Percentiles rank a stretch among this genome's conserved stretches.
Conservation (phyloP, 2,329 filamentous ascomycete genomes). For the Xylariaceae sp. region DNA sequence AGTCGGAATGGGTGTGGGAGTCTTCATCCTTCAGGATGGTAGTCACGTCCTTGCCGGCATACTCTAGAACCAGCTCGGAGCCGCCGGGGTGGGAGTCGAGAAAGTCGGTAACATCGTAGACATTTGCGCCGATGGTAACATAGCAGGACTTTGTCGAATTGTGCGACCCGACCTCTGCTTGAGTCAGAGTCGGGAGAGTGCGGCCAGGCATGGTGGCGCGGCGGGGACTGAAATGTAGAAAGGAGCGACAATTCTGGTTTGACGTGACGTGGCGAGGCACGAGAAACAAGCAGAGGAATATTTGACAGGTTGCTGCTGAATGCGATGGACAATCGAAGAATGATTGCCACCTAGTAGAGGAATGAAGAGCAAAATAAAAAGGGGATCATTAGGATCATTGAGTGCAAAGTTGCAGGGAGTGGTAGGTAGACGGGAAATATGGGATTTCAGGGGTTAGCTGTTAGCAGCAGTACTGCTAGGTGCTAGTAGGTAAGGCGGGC, state of each 20-base stretch:
- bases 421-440: conserved; percentile 4
- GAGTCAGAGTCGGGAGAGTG: conserved; percentile 78
- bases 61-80: conserved; percentile 80
- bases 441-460: conserved; percentile 11
- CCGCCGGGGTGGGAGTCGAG: conserved; percentile 88
- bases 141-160: conserved; percentile 82
- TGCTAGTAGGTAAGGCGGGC: too few relatives aligned
- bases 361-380: too few relatives aligned
- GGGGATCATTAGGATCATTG: too few relatives aligned
- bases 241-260: not conserved
- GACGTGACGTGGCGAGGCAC: too few relatives aligned
- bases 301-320: too few relatives aligned
- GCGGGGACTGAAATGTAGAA: not conserved
- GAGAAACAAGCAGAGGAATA: too few relatives aligned
- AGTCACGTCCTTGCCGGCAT: conserved; percentile 81
- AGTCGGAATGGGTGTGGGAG: conserved; percentile 83
- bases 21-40: conserved; percentile 76
- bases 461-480: too few relatives aligned
- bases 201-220: conserved; percentile 65
- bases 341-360: too few relatives aligned
- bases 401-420: too few relatives aligned
- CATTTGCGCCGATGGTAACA: conserved; percentile 82
- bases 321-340: too few relatives aligned
- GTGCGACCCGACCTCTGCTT: conserved; percentile 75
- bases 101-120: conserved; percentile 94